Base-by-base conservation (phyloP, 495 filamentous ascomycete genomes). In the Tuber aestivum region DNA sequence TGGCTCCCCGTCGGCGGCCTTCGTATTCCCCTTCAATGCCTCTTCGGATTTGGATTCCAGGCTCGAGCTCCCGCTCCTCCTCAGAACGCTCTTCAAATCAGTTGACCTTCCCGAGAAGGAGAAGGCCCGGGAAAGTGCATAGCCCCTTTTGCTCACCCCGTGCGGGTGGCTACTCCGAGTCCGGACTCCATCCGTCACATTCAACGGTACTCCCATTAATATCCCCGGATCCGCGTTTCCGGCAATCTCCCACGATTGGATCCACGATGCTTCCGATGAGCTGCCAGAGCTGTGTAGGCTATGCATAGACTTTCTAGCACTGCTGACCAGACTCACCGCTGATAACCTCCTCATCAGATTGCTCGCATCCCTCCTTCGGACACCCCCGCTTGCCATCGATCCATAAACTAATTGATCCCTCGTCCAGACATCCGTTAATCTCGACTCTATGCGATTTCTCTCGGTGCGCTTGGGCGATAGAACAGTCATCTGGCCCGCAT, bases 391-490 rank as follows among this genome's bases (percentile, higher is more conserved):
- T 45, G 48, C 71, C 79, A 80, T 80, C 50, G 48, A 44, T 27
- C 78, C 78, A 16, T 91, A 94, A 16, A 94, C 92, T 68, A 99
- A 84, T 3, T 90, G 84, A 75, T 97, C 94, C 69, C 90, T 89
- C 21, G 92, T 96, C 90, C 95, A 99, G 45, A 97, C 89, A 76
- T 94, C 92, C 21, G 88, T 84, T 35, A 99, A 86, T 35, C 89
- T 83, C 73, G 87, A 86, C 82, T 99, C 38, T 10, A 97, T 84
- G 18, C 92, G 91, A 71, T 91, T 89, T 70, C 95, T 87, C 65
- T 97, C 93, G 41, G 88, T 86, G 70, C 94, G 87, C 42, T 90
- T 87, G 1, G 94, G 92, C 2, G 89, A 87, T 61, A 92, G 84
- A 10, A 90, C 85, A n/a, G 89, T 88, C 40, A 91, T 85, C 44